A percentile compares a stretch with the other conserved stretches of the same genome.
Evolutionary conservation across 1,284 basidiomycete genomes (phyloP).

Genomic region (Heterobasidion occidentale): DNA sequence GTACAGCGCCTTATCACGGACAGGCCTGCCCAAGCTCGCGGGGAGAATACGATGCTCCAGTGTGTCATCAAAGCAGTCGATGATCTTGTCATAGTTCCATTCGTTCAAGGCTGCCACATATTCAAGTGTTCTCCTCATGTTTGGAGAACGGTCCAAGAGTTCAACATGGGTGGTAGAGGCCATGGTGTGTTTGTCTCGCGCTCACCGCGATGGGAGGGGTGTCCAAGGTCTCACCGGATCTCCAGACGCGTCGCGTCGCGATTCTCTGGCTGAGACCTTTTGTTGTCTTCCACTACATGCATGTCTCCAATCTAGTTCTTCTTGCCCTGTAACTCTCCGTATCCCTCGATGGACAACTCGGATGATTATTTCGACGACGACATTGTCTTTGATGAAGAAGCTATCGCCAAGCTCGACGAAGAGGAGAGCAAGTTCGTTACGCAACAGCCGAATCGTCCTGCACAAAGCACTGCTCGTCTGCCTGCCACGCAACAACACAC

Average conservation of each 20-base stretch:
- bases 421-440: constrained; percentile 45
- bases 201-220: too few relatives aligned
- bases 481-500: constrained; percentile 14
- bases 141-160: background rate
- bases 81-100: background rate
- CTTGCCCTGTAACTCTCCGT: background rate
- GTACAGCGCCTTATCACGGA: background rate
- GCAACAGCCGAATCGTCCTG: constrained; percentile 13
- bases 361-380: constrained; percentile 62
- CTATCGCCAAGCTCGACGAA: constrained; percentile 52
- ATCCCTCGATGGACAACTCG: constrained; percentile 42
- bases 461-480: constrained; percentile 5
- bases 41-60: background rate
- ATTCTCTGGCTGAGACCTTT: too few relatives aligned
- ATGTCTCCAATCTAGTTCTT: too few relatives aligned
- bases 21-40: background rate
- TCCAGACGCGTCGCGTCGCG: too few relatives aligned
- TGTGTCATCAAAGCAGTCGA: background rate
- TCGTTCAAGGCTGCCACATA: background rate
- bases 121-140: background rate
- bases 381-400: constrained; percentile 53
- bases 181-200: background rate
- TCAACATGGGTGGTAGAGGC: background rate
- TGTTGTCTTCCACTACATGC: too few relatives aligned
- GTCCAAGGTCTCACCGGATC: too few relatives aligned